Conservation (phyloP, 2,329 filamentous ascomycete species). For the Fusarium sp. region DNA sequence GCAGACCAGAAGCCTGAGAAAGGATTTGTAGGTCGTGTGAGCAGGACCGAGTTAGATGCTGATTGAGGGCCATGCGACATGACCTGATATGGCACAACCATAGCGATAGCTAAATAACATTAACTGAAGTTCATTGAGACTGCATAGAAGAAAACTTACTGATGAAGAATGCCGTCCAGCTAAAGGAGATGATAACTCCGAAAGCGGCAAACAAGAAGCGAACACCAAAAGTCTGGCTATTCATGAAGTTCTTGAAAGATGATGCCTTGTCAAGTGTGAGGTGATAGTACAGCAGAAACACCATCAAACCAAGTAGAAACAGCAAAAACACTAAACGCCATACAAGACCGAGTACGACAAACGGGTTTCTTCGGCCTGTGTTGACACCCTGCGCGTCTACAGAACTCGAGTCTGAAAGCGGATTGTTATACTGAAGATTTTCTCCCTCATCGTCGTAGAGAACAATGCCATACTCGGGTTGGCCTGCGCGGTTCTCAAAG, state of each 20-base stretch:
- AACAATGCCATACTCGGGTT: conserved; percentile 45
- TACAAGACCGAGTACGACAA: conserved; percentile 52
- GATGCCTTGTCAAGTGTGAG: conserved; percentile 47
- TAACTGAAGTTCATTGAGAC: not conserved
- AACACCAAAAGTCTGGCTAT: conserved; percentile 57
- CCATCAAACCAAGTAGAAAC: conserved; percentile 52
- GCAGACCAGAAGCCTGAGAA: conserved; percentile 57
- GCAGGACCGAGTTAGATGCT: conserved; percentile 55
- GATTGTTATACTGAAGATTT: conserved; percentile 17
- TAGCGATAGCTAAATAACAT: conserved; percentile 56
- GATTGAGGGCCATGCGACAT: conserved; percentile 53
- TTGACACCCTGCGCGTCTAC: conserved; percentile 16
- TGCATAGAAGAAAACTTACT: conserved; percentile 24
- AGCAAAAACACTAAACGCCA: conserved; percentile 54
- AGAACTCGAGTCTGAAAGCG: conserved; percentile 37
- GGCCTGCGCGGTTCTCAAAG: conserved; percentile 37
- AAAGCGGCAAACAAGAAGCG: conserved; percentile 59
- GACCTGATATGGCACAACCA: conserved; percentile 59
- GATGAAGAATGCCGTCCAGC: conserved; percentile 58
- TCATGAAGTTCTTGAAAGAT: conserved; percentile 55
- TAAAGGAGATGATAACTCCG: conserved; percentile 58
- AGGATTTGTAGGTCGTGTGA: conserved; percentile 59
- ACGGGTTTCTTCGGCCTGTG: conserved; percentile 45
- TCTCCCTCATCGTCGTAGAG: conserved; percentile 39
- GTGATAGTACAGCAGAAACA: conserved; percentile 57